Evolutionary conservation across 1,284 basidiomycete species (phyloP), one percentile per base, ranked within the genome.

Genomic region (Termitomyces sp.): DNA sequence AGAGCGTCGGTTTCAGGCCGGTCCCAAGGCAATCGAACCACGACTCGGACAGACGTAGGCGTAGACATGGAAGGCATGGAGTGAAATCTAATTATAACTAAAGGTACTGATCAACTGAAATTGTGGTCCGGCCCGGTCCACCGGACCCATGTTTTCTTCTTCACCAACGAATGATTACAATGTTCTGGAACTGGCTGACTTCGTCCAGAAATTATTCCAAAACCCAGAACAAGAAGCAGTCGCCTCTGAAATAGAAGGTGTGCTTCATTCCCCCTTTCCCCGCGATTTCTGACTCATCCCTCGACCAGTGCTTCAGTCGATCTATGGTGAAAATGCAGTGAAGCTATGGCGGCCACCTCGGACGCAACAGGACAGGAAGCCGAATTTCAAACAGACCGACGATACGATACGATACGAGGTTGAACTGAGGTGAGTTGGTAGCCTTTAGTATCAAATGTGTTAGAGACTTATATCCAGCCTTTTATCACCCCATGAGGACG

Each of bases 261-360:
- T 64, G 75, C 1, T 7, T 6, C 15, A 42, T 44, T 17, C 3
- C 40, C 28, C 47, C 34, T 26, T 38, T 28, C 58, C 62, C 36
- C 19, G 3, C 26, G 21, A 30, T 26, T 24, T 48, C 46, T 30
- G 6, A 26, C 19, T 34, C n/a, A 34, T 28, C 33, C 34, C 12
- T 43, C 45, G 26, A 31, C 50, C 67, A 88, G 90, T 90, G 15
- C 76, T 95, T 5, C 82, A 84, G 63, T 89, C 90, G 13, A 95
- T 95, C 65, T 94, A 94, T 64, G 88, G 90, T 31, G 82, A 87
- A 13, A 73, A 80, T 28, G 73, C 84, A 6, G 73, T 93, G 30
- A 73, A 71, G 17, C 65, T 82, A 26, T 88, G 82, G 81, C 72
- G 69, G 52, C 70, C 73, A 33, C 54, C 64, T 19, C 40, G 54